A percentile compares a stretch with the other conserved stretches of the same genome.
phyloP scores from a whole-genome alignment of 1,284 basidiomycete genomes.

The Trichosporon sp. region DNA sequence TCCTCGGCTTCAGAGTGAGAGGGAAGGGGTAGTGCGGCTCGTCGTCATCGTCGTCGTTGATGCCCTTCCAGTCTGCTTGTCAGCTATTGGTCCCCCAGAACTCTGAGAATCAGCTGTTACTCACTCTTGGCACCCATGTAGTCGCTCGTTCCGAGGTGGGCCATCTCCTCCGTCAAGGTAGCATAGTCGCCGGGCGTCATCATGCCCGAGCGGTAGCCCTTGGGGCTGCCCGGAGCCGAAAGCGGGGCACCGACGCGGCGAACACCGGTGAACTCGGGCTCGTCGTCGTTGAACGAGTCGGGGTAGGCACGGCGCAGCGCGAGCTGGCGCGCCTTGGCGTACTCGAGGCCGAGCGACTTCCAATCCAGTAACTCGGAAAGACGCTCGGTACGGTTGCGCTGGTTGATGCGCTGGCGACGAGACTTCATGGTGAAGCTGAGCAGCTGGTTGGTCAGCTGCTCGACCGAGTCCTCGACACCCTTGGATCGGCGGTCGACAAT shows the following conservation, averaged over 20 bases:
- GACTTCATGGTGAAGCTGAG: constrained; percentile 78
- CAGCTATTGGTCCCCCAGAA: background rate
- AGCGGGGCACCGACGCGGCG: constrained; percentile 61
- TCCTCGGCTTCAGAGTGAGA: constrained; percentile 77
- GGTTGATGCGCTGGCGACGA: constrained; percentile 94
- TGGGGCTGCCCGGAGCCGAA: constrained; percentile 81
- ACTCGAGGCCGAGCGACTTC: constrained; percentile 97
- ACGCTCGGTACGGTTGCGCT: constrained; percentile 93
- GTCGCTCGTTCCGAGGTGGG: constrained; percentile 75
- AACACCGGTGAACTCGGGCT: constrained; percentile 61
- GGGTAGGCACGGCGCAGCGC: constrained; percentile 91
- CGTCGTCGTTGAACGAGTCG: constrained; percentile 72
- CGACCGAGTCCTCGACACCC: constrained; percentile 86
- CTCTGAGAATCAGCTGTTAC: constrained; percentile 49
- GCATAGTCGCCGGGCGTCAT: constrained; percentile 75
- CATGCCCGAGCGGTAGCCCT: constrained; percentile 64
- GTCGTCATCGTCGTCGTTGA: constrained; percentile 63
- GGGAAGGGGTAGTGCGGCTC: constrained; percentile 91
- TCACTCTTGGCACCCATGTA: constrained; percentile 70
- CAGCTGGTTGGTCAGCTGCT: constrained; percentile 61
- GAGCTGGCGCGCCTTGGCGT: constrained; percentile 88
- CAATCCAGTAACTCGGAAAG: constrained; percentile 89
- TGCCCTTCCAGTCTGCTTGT: constrained; percentile 43
- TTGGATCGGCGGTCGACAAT: constrained; percentile 89
- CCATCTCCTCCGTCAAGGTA: constrained; percentile 95